Evolutionary conservation across 768 basidiomycete species (phyloP).

Genomic region (Gautieria morchelliformis): DNA sequence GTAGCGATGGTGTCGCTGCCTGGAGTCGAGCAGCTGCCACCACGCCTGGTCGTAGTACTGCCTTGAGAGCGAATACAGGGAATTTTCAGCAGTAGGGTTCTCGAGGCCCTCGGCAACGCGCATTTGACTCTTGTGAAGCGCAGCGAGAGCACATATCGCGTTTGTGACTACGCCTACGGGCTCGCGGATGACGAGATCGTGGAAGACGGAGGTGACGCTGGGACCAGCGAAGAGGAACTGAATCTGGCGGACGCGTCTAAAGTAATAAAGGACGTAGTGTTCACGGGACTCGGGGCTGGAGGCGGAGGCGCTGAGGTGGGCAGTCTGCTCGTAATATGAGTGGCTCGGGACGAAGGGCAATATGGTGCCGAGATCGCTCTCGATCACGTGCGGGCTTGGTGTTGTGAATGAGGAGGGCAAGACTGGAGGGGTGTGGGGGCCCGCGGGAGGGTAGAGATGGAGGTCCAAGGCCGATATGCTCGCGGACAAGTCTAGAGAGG

Average conservation of each 20-base stretch:
- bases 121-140: slow-evolving; percentile 55
- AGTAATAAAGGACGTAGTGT: slow-evolving; percentile 65
- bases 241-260: slow-evolving; percentile 56
- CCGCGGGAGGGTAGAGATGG: background rate
- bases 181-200: slow-evolving; percentile 48
- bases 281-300: slow-evolving; percentile 23
- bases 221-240: slow-evolving; percentile 54
- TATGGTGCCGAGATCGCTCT: background rate
- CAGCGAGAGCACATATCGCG: slow-evolving; percentile 68
- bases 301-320: background rate
- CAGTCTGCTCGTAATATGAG: background rate
- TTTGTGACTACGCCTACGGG: slow-evolving; percentile 64
- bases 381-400: background rate
- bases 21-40: slow-evolving; percentile 47
- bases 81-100: slow-evolving; percentile 34
- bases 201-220: slow-evolving; percentile 9
- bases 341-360: background rate
- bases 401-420: background rate
- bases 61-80: slow-evolving; percentile 48
- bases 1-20: slow-evolving; percentile 43
- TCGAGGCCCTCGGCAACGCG: slow-evolving; percentile 56
- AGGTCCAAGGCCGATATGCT: slow-evolving; percentile 4
- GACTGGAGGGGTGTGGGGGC: background rate
- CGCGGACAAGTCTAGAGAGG: background rate
- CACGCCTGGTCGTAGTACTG: slow-evolving; percentile 64